Conservation (phyloP, 495 filamentous ascomycete genomes). For the Friedmanniomyces endolithicus region DNA sequence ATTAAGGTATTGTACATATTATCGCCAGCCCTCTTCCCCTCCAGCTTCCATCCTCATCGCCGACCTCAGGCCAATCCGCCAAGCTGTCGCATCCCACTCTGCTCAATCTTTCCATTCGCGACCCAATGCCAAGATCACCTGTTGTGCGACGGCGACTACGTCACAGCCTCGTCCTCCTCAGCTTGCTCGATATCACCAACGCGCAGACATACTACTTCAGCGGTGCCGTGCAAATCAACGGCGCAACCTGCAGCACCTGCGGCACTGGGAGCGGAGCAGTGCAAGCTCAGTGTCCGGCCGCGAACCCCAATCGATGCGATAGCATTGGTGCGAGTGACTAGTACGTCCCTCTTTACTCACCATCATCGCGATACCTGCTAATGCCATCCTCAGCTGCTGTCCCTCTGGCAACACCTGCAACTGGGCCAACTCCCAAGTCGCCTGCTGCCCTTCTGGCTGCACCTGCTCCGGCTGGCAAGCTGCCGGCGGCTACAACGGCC, state of each 20-base stretch:
- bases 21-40: no score
- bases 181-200: background rate
- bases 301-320: conserved; percentile 25
- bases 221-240: conserved; percentile 19
- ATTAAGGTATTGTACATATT: no score
- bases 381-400: conserved; percentile 25
- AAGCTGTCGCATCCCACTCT: no score
- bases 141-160: background rate
- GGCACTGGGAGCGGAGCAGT: conserved; percentile 7
- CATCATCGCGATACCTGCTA: background rate
- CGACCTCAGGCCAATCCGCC: no score
- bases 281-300: conserved; percentile 25
- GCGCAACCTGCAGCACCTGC: conserved; percentile 1
- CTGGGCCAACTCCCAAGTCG: conserved; percentile 20
- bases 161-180: background rate
- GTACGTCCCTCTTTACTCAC: conserved; percentile 16
- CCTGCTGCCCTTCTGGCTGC: conserved; percentile 28
- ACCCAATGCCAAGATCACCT: background rate
- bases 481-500: background rate
- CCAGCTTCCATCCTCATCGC: no score
- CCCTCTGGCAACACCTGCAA: conserved; percentile 25
- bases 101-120: background rate
- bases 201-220: conserved; percentile 17
- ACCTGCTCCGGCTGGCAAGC: conserved; percentile 20
- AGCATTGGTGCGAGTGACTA: conserved; percentile 24